phyloP scores from a whole-genome alignment of 1,139 yeast genomes.

The Yamadazyma songkhlaensis region DNA sequence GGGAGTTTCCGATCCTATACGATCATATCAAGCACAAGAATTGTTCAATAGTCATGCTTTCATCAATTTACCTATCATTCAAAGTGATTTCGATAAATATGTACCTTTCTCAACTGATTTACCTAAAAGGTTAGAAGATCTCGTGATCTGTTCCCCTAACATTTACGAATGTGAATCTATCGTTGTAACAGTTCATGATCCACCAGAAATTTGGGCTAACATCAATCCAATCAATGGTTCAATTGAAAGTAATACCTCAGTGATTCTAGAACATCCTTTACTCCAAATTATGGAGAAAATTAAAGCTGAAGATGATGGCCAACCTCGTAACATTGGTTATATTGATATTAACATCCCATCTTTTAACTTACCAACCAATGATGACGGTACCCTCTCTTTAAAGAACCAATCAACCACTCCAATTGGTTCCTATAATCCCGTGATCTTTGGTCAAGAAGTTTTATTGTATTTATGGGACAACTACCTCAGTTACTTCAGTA shows the following conservation, averaged over 20 bases:
- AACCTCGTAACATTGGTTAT: conserved; percentile 60
- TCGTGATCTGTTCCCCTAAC: conserved; percentile 73
- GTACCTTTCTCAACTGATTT: conserved; percentile 40
- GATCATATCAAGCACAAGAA: conserved; percentile 63
- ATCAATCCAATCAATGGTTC: conserved; percentile 77
- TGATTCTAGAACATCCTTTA: conserved; percentile 51
- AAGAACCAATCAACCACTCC: conserved; percentile 21
- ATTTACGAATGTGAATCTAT: conserved; percentile 63
- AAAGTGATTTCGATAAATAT: conserved; percentile 23
- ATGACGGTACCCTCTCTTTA: conserved; percentile 18
- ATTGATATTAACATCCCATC: conserved; percentile 81
- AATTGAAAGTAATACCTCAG: conserved; percentile 69
- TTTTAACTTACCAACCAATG: conserved; percentile 30
- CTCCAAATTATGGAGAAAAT: conserved; percentile 35
- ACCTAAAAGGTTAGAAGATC: conserved; percentile 57
- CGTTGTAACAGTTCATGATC: conserved; percentile 78
- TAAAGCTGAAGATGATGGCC: conserved; percentile 27
- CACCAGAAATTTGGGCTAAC: conserved; percentile 92
- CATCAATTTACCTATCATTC: conserved; percentile 65
- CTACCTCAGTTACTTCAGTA: conserved; percentile 69
- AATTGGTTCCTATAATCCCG: conserved; percentile 48
- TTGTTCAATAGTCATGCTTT: conserved; percentile 57
- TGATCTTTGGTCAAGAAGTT: conserved; percentile 72
- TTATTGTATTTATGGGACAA: conserved; percentile 87
- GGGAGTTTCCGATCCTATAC: conserved; percentile 66